A percentile compares a stretch with the other conserved stretches of the same genome.
Conservation (phyloP, 2,329 filamentous ascomycete genomes). For the Botrytis elliptica region DNA sequence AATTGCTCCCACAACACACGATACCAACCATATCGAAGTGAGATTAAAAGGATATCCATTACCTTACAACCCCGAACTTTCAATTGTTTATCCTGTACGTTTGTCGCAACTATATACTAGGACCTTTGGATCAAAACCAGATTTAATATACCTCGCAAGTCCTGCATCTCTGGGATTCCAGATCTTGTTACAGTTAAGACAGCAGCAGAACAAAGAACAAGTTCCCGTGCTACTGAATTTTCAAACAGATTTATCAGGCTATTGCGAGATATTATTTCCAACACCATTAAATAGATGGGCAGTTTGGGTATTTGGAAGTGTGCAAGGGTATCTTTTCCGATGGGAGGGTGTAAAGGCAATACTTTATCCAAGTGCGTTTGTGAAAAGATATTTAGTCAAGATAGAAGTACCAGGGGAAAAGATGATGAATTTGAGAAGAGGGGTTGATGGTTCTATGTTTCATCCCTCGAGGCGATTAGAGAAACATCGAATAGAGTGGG, state of each 20-base stretch:
- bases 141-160: conserved; percentile 68
- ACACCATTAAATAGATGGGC: conserved; percentile 59
- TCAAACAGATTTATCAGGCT: conserved; percentile 68
- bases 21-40: conserved; percentile 48
- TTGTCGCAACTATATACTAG: conserved; percentile 59
- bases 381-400: conserved; percentile 58
- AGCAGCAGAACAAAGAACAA: conserved; percentile 53
- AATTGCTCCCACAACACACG: conserved; percentile 27
- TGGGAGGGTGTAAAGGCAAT: conserved; percentile 61
- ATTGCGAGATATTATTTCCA: conserved; percentile 68
- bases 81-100: conserved; percentile 67
- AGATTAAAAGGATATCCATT: conserved; percentile 64
- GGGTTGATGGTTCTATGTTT: conserved; percentile 64
- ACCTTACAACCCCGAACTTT: conserved; percentile 70
- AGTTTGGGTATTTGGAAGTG: conserved; percentile 59
- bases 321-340: conserved; percentile 66
- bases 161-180: conserved; percentile 70
- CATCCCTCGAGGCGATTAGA: conserved; percentile 53
- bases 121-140: conserved; percentile 59
- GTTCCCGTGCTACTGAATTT: conserved; percentile 67
- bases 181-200: conserved; percentile 65
- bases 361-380: conserved; percentile 67
- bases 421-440: conserved; percentile 60
- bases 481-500: conserved; percentile 52
- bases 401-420: conserved; percentile 56